Base-by-base conservation (phyloP, 306 rosid species). In the Dryas drummondii region DNA sequence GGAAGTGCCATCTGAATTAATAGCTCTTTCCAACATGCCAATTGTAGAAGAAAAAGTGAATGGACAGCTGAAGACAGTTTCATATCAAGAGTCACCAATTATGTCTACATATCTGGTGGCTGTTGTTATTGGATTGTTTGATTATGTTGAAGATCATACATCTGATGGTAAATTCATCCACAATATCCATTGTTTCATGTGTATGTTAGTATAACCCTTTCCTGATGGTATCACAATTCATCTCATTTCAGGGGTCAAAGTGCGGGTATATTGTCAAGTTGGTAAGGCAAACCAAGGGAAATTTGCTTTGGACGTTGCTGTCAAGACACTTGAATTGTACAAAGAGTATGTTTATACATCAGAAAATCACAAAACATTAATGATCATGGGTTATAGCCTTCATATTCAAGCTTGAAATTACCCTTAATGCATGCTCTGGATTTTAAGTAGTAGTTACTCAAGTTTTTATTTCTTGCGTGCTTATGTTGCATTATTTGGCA, bases 1-100 rank as follows among this genome's bases (percentile, higher is more conserved):
- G 84, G 94, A 82, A 71, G 94, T 94, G 79, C 97, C 98, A 78
- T 82, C 82, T 2, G 91, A 91, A 62, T 72, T 89, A 26, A 78
- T 89, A 62, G 96, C 97, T 48, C 97, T 94, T 67, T 94, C 98
- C 82, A 94, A 94, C 90, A 90, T 94, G 98, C 97, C 97, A n/a
- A 42, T 91, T 76, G 37, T 76, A 56, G 93, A 86, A 79, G 98
- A 94, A 86, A 88, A 80, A 83, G 74, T 75, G 68, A 72, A 87
- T 59, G 96, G 93, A 26, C 67, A 80, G 73, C 74, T 84, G 49
- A 94, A 87, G 84, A 90, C 84, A 16, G 93, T 94, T 78, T 76
- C 89, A 13, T 94, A 79, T 76, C 84, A 83, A 76, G 98, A 94
- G 83, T 87, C 98, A 32, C 97, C 98, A 47, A 81, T 88, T 70